These are phyloP conservation scores for Podaxis rugospora DNA, from an alignment of 768 basidiomycete genomes.

Conservation along the genomic window DNA sequence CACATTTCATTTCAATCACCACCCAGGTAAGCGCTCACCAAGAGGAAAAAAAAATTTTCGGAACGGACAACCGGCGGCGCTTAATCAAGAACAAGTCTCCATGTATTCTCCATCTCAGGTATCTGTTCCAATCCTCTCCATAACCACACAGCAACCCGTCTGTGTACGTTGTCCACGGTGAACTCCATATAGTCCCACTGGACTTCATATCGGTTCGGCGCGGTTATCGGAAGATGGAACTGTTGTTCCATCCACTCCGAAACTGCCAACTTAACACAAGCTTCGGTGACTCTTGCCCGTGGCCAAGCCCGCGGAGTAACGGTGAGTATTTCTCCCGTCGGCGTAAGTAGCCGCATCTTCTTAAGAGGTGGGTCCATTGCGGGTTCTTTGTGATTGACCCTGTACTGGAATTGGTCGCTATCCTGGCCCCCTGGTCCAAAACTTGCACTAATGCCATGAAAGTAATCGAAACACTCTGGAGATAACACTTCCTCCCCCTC, in stretches of 20 bases:
- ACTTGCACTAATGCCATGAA: not conserved
- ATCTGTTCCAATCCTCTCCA: constrained; percentile 6
- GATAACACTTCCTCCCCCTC: not conserved
- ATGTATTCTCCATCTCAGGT: not conserved
- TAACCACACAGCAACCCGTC: not conserved
- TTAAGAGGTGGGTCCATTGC: not conserved
- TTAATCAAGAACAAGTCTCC: not conserved
- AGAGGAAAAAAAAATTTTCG: too few relatives aligned
- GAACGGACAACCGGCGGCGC: not conserved
- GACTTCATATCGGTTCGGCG: not conserved
- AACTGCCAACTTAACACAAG: constrained; percentile 1
- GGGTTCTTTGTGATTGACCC: not conserved
- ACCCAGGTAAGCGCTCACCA: not conserved
- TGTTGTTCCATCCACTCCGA: constrained; percentile 5
- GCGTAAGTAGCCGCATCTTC: not conserved
- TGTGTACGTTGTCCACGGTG: not conserved
- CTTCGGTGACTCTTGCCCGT: not conserved
- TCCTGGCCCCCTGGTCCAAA: not conserved
- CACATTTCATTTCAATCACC: too few relatives aligned
- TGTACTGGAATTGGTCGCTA: not conserved
- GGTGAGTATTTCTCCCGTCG: not conserved
- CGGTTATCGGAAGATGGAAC: not conserved
- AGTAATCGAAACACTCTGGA: not conserved
- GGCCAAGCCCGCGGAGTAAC: not conserved
- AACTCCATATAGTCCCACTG: not conserved